Base-by-base conservation (phyloP, 2,329 filamentous ascomycete species). In the Talaromyces sp. region DNA sequence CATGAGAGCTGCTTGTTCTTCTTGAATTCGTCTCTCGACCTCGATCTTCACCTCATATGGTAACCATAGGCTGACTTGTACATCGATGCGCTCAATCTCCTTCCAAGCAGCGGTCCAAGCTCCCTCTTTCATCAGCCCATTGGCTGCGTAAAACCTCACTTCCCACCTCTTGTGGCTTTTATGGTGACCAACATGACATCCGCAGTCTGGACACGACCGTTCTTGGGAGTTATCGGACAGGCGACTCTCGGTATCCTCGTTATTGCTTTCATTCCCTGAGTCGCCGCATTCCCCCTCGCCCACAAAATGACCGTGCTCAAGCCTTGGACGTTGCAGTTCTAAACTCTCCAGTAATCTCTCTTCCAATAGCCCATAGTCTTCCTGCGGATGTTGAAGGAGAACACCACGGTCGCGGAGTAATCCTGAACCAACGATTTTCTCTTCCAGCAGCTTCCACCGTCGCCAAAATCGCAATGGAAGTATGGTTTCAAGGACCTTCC, bases 11-110 rank as follows among this genome's bases (percentile, higher is more conserved):
- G 66, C 63, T 60, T 79, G 76, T 55, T 82, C 79, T 36, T 81
- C 74, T 10, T 73, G 63, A 32, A 77, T 69, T 62, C 71, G 69
- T 44, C 70, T 70, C 62, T 86, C 83, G 27, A 88, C 65, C 22
- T 77, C 77, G 54, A 79, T 78, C 44, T 81, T 77, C 10, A 84
- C 66, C 10, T 82, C 79, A 3, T 83, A 80, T 2, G 81, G 80
- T 28, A 88, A 77, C 80, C 82, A 85, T 3, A 95, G 90, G 68
- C 90, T 86, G 58, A 99, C 85, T 75, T 98, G 93, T 1, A 96
- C 91, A 71, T 99, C 95, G 0, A 98, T 91, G n/a, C 93, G 85
- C 77, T 99, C 95, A 95, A 99, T 99, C 75, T 98, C 93, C 67
- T 86, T 90, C 93, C 93, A 99, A 62, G 91, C 93, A 2, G 93